Percentiles rank a stretch among this genome's conserved stretches.
Conservation (phyloP, 768 basidiomycete genomes). For the Xanthoconium purpureum region DNA sequence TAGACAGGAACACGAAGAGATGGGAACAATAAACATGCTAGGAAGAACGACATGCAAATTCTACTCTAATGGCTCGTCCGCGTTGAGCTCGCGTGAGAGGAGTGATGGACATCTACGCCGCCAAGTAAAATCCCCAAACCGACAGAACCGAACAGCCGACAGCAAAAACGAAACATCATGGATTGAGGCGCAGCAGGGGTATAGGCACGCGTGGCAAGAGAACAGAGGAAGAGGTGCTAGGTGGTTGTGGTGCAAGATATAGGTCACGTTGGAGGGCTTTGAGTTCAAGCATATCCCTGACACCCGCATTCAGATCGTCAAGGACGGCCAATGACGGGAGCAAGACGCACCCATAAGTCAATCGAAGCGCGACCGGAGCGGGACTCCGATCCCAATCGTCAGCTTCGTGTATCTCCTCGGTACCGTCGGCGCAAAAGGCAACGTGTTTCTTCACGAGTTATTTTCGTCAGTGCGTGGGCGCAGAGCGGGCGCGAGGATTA, state of each 20-base stretch:
- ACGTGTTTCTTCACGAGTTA: conserved; percentile 47
- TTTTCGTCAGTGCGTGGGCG: background rate
- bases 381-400: conserved; percentile 84
- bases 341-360: conserved; percentile 66
- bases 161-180: conserved; percentile 8
- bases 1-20: too few relatives aligned
- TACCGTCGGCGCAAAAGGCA: conserved; percentile 52
- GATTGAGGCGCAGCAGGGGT: conserved; percentile 54
- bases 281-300: conserved; percentile 63
- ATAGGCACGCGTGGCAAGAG: conserved; percentile 58
- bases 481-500: background rate
- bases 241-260: conserved; percentile 54
- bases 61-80: too few relatives aligned
- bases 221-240: conserved; percentile 40
- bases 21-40: too few relatives aligned
- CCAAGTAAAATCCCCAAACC: too few relatives aligned
- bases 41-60: too few relatives aligned
- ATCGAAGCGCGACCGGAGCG: conserved; percentile 54
- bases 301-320: background rate
- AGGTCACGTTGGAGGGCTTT: conserved; percentile 66
- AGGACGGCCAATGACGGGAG: background rate
- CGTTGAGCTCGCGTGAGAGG: too few relatives aligned
- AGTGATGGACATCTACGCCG: too few relatives aligned
- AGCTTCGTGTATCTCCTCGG: conserved; percentile 59
- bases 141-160: background rate